These are phyloP conservation scores for Schizothecium vesticola DNA, from an alignment of 495 filamentous ascomycete species.

Conservation along the genomic window DNA sequence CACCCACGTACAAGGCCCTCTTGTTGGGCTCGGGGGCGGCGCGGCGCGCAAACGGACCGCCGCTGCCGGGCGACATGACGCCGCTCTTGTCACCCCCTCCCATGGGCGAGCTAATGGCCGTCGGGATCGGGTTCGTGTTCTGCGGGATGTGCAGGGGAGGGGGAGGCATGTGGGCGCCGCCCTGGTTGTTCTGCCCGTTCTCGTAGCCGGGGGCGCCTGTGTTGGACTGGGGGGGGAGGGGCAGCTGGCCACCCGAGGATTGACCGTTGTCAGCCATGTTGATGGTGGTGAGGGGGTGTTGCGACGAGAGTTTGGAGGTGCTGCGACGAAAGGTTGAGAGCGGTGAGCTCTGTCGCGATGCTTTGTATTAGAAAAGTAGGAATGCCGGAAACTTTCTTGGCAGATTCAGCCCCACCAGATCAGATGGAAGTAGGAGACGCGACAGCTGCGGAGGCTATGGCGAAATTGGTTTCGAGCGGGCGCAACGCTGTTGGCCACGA, in stretches of 20 bases:
- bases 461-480: background rate
- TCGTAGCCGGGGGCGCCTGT: slow-evolving; percentile 66
- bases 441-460: background rate
- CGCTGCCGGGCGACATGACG: slow-evolving; percentile 77
- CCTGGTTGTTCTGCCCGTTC: slow-evolving; percentile 60
- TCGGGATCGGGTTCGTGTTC: slow-evolving; percentile 93
- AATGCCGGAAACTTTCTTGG: background rate
- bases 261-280: slow-evolving; percentile 65
- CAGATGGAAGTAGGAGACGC: background rate
- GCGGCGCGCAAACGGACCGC: slow-evolving; percentile 78
- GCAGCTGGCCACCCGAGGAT: slow-evolving; percentile 52
- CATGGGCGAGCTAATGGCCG: slow-evolving; percentile 85
- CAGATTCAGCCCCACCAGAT: background rate
- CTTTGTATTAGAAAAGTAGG: background rate
- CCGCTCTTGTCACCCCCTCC: slow-evolving; percentile 53
- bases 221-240: slow-evolving; percentile 60
- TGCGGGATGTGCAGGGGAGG: slow-evolving; percentile 92
- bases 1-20: slow-evolving; percentile 92
- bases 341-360: background rate
- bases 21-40: slow-evolving; percentile 98
- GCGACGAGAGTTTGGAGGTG: background rate
- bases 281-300: slow-evolving; percentile 12
- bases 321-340: background rate
- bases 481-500: slow-evolving; percentile 7
- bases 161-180: slow-evolving; percentile 87